A percentile compares a stretch with the other conserved stretches of the same genome.
Evolutionary conservation across 1,139 yeast species (phyloP).

Genomic region (Diutina neorugosa): DNA sequence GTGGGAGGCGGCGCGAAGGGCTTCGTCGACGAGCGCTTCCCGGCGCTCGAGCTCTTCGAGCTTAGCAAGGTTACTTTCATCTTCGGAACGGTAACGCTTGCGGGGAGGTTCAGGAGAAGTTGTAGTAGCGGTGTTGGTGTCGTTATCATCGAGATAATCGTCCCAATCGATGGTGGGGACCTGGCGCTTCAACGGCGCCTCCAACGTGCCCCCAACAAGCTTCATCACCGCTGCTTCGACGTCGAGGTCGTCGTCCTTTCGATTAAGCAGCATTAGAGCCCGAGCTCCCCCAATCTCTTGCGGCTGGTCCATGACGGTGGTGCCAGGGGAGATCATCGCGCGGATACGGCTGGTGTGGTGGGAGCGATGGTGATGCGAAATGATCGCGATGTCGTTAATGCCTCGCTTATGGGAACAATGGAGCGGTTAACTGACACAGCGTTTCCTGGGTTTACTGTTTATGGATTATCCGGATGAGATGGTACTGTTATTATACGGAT

Average conservation of each 20-base stretch:
- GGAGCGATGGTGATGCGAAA: background rate
- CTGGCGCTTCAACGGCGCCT: background rate
- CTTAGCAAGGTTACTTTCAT: slow-evolving; percentile 6
- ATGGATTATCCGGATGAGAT: too few species aligned
- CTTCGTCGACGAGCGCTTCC: slow-evolving; percentile 54
- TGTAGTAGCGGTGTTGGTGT: slow-evolving; percentile 2
- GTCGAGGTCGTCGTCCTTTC: slow-evolving; percentile 17
- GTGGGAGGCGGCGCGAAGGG: slow-evolving; percentile 45
- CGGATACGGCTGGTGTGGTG: background rate
- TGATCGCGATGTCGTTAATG: too few species aligned
- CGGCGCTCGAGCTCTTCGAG: slow-evolving; percentile 14
- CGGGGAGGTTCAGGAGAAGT: slow-evolving; percentile 1
- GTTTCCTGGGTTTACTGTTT: too few species aligned
- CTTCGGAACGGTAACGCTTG: slow-evolving; percentile 4
- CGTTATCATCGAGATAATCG: slow-evolving; percentile 5
- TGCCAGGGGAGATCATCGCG: background rate
- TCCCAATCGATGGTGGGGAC: slow-evolving; percentile 9
- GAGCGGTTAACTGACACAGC: too few species aligned
- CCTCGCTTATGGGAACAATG: too few species aligned
- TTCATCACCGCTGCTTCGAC: slow-evolving; percentile 70
- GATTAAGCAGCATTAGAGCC: slow-evolving; percentile 31
- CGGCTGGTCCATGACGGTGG: slow-evolving; percentile 10
- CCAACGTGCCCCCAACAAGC: slow-evolving; percentile 51
- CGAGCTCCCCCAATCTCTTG: slow-evolving; percentile 36
- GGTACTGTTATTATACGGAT: too few species aligned